Evolutionary conservation across 371 early-diverging fungal genomes (phyloP), one percentile per base, ranked within the genome.

Genomic region (Circinella umbellata): DNA sequence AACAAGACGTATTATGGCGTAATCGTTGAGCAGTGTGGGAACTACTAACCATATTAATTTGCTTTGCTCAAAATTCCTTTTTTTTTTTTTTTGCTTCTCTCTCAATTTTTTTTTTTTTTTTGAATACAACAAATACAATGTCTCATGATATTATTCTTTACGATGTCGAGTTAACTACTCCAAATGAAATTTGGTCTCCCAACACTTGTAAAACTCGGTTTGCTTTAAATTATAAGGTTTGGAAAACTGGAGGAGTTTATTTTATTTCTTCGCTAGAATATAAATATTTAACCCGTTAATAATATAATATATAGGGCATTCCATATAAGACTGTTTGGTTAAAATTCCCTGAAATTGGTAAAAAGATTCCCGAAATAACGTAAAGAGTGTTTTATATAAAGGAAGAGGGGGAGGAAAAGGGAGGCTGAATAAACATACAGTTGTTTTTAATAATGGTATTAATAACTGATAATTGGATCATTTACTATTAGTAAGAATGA

Each of bases 161-260:
- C 48, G 73, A 72, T 42, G 35, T 72, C 34, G 51, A 72, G 1
- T 49, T 72, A 4, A 48, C 37, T 4, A 37, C 34, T 46, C 68
- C 64, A 18, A 18, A 20, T 4, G 38, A 57, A 48, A 27, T 62
- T 34, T 72, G 73, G 73, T 72, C 73, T 4, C 73, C 73, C 20
- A 72, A 72, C 47, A 68, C 73, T 36, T 72, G 73, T 65, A 72
- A 72, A 34, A 72, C 73, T 3, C 68, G 73, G 11, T 72, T 42
- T 61, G 73, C 73, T 36, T 63, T 72, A n/a, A 72, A 72, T 55
- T 39, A 68, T 18, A 72, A 72, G 73, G 73, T 64, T 49, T 35
- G 6, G 42, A 0, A 42, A 42, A 9, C 42, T 27, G 27, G 27
- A 27, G 27, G 27, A 27, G 27, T 27, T 27, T 27, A 27, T 27